These are phyloP conservation scores for Phytophthora brassicae DNA, from an alignment of 352 stramenopile genomes.

Conservation along the genomic window DNA sequence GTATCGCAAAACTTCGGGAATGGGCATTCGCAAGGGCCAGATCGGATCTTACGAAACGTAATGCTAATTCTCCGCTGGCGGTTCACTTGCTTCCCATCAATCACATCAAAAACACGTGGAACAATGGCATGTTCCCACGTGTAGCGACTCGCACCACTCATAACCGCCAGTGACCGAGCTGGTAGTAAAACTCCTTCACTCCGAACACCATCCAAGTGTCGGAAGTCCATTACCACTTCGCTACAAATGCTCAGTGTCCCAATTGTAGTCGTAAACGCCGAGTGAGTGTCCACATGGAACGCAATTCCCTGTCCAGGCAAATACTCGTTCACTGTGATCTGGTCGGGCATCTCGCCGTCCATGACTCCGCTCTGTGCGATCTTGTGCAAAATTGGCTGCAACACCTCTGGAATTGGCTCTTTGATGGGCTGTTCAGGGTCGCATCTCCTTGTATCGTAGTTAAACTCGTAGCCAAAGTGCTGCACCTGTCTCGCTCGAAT, in stretches of 20 bases:
- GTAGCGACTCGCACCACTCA: constrained; percentile 85
- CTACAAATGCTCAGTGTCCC: constrained; percentile 75
- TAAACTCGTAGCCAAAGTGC: constrained; percentile 89
- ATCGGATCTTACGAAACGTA: constrained; percentile 87
- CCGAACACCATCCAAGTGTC: constrained; percentile 52
- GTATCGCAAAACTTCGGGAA: constrained; percentile 77
- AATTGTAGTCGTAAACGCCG: constrained; percentile 83
- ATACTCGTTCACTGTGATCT: constrained; percentile 92
- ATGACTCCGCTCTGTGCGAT: constrained; percentile 60
- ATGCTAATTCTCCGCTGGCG: constrained; percentile 78
- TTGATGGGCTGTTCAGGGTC: constrained; percentile 50
- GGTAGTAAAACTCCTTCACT: constrained; percentile 68
- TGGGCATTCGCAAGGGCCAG: constrained; percentile 61
- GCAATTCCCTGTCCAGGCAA: constrained; percentile 86
- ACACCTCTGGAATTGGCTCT: constrained; percentile 44
- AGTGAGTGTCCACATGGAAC: constrained; percentile 88
- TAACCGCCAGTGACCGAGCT: constrained; percentile 76
- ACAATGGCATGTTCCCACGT: constrained; percentile 89
- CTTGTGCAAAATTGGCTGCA: constrained; percentile 49
- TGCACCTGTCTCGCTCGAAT: constrained; percentile 85
- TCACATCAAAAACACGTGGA: constrained; percentile 81
- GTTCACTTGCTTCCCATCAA: constrained; percentile 68
- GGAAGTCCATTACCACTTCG: constrained; percentile 88
- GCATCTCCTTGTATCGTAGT: constrained; percentile 80
- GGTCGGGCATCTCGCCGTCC: constrained; percentile 56